A percentile compares a stretch with the other conserved stretches of the same genome.
phyloP scores from a whole-genome alignment of 345 rosid genomes.

The Eucalyptus pumila region DNA sequence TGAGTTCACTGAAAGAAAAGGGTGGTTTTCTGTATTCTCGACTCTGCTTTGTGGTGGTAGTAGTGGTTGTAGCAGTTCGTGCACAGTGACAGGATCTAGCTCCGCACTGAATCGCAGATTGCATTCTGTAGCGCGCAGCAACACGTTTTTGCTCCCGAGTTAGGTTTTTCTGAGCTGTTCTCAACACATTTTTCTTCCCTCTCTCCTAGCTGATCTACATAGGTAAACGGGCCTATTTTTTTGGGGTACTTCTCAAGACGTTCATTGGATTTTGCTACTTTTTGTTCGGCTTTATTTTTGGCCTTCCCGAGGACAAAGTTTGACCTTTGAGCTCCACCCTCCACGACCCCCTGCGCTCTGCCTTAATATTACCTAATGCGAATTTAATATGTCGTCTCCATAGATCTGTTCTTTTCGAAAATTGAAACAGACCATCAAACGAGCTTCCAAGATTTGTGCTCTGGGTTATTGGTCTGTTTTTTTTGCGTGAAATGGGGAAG shows the following conservation, averaged over 20 bases:
- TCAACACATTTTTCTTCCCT: background rate
- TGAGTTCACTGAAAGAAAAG: background rate
- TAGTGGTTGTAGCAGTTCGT: background rate
- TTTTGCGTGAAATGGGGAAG: constrained; percentile 4
- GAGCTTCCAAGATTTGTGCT: background rate
- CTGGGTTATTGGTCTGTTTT: background rate
- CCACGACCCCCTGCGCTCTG: background rate
- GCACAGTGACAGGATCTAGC: background rate
- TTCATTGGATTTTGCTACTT: background rate
- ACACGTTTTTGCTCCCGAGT: background rate
- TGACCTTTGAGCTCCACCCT: background rate
- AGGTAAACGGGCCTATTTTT: background rate
- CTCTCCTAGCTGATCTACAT: background rate
- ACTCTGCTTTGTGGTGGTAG: background rate
- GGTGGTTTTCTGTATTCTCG: background rate
- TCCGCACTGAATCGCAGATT: background rate
- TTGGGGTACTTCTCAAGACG: background rate
- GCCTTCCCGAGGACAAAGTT: background rate
- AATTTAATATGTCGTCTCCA: background rate
- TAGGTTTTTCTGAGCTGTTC: background rate
- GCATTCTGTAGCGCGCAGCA: background rate
- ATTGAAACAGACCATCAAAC: background rate
- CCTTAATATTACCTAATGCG: background rate
- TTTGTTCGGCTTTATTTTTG: background rate
- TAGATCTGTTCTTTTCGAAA: background rate